Evolutionary conservation across 345 rosid genomes (phyloP), one percentile per base, ranked within the genome.

Genomic region (Ricinus communis): DNA sequence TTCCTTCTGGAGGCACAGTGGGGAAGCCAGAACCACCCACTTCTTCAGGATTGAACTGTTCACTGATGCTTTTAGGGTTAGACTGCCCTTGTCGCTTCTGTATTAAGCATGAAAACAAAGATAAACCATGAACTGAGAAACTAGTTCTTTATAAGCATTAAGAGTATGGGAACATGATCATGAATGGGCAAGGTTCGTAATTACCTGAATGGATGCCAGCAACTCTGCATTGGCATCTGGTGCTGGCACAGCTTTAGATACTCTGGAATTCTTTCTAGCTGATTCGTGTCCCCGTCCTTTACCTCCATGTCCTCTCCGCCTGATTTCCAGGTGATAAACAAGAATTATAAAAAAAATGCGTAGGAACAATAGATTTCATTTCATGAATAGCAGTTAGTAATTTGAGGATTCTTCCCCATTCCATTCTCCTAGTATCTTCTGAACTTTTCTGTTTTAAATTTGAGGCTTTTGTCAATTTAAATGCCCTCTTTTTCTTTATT

Each of bases 21-120:
- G 77, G 81, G 47, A 81, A 84, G 79, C 84, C 84, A 54, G 85
- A 56, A 14, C 83, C 86, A 66, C 68, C 78, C 56, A 84, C 89
- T 74, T 82, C 84, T 21, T 77, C 88, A 16, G 74, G 81, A 79
- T 66, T 83, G 74, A 72, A 68, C 47, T 69, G 64, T 69, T 69
- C 85, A 47, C 84, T 67, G 18, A 9, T 69, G 77, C 86, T 77
- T 52, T 66, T 82, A 58, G 85, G 64, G 57, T 81, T 79, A 51
- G 69, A n/a, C 72, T 80, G 84, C 54, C 75, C 82, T 75, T 76
- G 76, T 53, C 73, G 74, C 82, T 88, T 86, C 97, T 93, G 82
- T 38, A 68, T 66, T 46, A 67, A 36, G 19, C 1, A 46, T 15
- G 11, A 53, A 36, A 66, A 31, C 4, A 62, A 21, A 24, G 24